Evolutionary conservation across 2,329 filamentous ascomycete genomes (phyloP).

Genomic region (Fusarium sp.): DNA sequence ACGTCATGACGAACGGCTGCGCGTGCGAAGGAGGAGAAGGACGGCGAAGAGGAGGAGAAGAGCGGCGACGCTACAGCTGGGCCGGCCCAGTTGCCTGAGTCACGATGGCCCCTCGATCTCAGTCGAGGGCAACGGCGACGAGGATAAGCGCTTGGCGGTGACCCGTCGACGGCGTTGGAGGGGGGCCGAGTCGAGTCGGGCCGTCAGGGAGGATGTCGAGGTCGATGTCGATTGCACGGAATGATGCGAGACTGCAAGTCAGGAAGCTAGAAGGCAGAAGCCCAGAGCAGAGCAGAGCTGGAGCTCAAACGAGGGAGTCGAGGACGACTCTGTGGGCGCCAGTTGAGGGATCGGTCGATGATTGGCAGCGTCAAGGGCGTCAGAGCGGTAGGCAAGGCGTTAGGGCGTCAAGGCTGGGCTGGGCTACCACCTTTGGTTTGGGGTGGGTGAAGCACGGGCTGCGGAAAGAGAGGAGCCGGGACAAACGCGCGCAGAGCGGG

Average conservation of each 20-base stretch:
- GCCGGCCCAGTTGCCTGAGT: constrained; percentile 46
- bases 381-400: constrained; percentile 38
- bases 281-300: constrained; percentile 26
- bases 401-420: constrained; percentile 36
- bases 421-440: constrained; percentile 9
- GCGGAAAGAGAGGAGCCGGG: constrained; percentile 20
- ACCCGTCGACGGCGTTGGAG: constrained; percentile 21
- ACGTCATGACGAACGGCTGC: constrained; percentile 49
- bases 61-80: constrained; percentile 41
- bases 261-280: constrained; percentile 31
- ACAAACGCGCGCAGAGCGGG: constrained; percentile 16
- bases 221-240: constrained; percentile 29
- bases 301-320: constrained; percentile 37
- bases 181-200: constrained; percentile 11
- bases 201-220: constrained; percentile 11
- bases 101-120: constrained; percentile 41
- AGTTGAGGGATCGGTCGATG: constrained; percentile 42
- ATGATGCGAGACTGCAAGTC: constrained; percentile 33
- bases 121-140: constrained; percentile 29
- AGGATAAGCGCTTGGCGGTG: constrained; percentile 30
- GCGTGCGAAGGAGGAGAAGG: constrained; percentile 20
- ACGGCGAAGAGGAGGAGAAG: constrained; percentile 18
- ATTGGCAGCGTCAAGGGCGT: constrained; percentile 46
- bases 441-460: constrained; percentile 32
- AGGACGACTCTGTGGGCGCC: constrained; percentile 39